These are phyloP conservation scores for Microstegium vimineum DNA, from an alignment of 176 grass and related monocot genomes.

Conservation along the genomic window DNA sequence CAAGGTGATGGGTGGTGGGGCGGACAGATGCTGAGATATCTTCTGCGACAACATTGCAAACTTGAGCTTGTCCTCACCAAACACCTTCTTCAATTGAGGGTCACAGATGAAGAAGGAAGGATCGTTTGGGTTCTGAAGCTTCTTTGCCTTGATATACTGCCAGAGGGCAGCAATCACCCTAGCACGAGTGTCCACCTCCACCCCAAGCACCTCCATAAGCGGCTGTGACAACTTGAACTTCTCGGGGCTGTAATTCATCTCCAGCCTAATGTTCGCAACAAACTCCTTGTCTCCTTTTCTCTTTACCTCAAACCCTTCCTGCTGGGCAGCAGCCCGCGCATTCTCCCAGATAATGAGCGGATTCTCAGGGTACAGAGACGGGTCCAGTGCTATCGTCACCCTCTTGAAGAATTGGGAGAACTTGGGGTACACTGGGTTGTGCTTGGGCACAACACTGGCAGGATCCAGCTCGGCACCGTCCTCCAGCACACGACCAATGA, in stretches of 20 bases:
- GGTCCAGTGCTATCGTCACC: constrained; percentile 65
- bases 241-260: constrained; percentile 95
- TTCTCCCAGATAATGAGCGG: constrained; percentile 78
- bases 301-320: constrained; percentile 97
- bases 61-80: constrained; percentile 93
- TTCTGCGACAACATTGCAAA: constrained; percentile 89
- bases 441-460: constrained; percentile 65
- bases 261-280: constrained; percentile 56
- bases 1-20: constrained; percentile 70
- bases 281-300: constrained; percentile 94
- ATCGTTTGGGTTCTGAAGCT: constrained; percentile 82
- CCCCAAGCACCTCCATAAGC: constrained; percentile 86
- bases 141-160: constrained; percentile 96
- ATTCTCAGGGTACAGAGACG: constrained; percentile 73
- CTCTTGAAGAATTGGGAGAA: constrained; percentile 95
- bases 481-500: constrained; percentile 85
- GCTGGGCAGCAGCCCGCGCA: constrained; percentile 46
- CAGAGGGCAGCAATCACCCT: constrained; percentile 86
- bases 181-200: constrained; percentile 81
- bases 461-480: constrained; percentile 66
- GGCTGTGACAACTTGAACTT: constrained; percentile 85
- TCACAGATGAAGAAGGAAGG: constrained; percentile 85
- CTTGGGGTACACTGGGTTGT: constrained; percentile 81
- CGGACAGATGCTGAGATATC: constrained; percentile 77
- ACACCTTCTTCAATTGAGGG: constrained; percentile 68